A percentile compares a stretch with the other conserved stretches of the same genome.
These are phyloP conservation scores for Colletotrichum phormii DNA, from an alignment of 2,329 filamentous ascomycete species.

Conservation along the genomic window DNA sequence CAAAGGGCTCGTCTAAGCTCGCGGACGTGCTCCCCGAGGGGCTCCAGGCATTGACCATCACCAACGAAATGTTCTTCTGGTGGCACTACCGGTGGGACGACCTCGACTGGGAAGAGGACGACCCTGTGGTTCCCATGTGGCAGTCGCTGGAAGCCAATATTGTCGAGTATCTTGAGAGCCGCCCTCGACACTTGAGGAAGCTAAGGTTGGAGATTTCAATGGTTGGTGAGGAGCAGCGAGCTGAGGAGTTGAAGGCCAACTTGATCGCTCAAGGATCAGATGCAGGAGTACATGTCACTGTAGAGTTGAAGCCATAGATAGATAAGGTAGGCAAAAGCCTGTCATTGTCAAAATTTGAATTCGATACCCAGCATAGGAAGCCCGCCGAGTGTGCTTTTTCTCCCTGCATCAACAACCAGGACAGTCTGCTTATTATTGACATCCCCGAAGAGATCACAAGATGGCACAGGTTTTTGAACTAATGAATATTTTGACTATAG, in stretches of 20 bases:
- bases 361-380: not conserved
- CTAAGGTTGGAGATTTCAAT: not conserved
- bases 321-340: not conserved
- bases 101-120: not conserved
- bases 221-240: not conserved
- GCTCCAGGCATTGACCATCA: not conserved
- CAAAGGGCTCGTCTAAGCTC: not conserved
- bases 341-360: not conserved
- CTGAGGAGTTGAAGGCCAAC: not conserved
- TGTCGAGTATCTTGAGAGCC: not conserved
- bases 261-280: not conserved
- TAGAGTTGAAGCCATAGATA: not conserved
- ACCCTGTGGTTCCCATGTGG: not conserved
- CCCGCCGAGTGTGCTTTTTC: not conserved
- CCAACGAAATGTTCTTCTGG: constrained; percentile 16
- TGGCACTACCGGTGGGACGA: constrained; percentile 18
- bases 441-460: rapidly evolving
- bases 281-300: not conserved
- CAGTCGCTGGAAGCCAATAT: not conserved
- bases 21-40: not conserved
- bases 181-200: not conserved
- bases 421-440: too few species aligned
- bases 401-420: too few species aligned
- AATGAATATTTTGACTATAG: not conserved
- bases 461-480: not conserved